phyloP scores from a whole-genome alignment of 2,329 filamentous ascomycete species.

The Calonectria naviculata region DNA sequence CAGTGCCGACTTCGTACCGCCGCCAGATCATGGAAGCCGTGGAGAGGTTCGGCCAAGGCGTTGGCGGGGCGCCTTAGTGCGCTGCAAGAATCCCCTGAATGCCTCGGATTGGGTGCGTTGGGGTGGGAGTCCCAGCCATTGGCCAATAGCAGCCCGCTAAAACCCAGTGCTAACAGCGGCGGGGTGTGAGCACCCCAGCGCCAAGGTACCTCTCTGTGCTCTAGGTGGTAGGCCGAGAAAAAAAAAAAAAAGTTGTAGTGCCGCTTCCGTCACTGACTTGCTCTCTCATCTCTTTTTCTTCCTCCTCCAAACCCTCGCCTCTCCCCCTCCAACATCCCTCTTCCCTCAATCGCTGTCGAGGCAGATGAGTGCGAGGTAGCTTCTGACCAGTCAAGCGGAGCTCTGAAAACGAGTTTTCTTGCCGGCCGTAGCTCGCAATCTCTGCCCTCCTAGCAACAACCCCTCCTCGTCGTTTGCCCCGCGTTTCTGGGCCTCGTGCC shows the following conservation, averaged over 20 bases:
- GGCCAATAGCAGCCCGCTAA: slow-evolving; percentile 33
- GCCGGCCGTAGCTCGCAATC: slow-evolving; percentile 47
- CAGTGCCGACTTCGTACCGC: slow-evolving; percentile 11
- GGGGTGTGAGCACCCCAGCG: slow-evolving; percentile 25
- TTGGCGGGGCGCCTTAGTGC: slow-evolving; percentile 39
- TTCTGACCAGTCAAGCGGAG: slow-evolving; percentile 49
- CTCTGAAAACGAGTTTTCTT: slow-evolving; percentile 53
- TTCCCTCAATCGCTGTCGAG: slow-evolving; percentile 39
- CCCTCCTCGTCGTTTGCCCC: slow-evolving; percentile 44
- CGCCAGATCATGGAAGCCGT: slow-evolving; percentile 30
- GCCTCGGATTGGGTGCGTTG: slow-evolving; percentile 30
- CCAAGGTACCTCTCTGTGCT: slow-evolving; percentile 18
- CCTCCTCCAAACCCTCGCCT: slow-evolving; percentile 35
- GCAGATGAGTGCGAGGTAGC: slow-evolving; percentile 53
- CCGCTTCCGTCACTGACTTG: slow-evolving; percentile 32
- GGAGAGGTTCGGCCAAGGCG: slow-evolving; percentile 39
- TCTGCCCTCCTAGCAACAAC: slow-evolving; percentile 36
- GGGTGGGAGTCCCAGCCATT: slow-evolving; percentile 31
- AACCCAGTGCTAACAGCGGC: slow-evolving; percentile 20
- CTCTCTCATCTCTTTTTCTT: slow-evolving; percentile 30
- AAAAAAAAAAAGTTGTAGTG: slow-evolving; percentile 43
- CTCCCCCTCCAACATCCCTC: slow-evolving; percentile 27
- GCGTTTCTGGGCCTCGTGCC: slow-evolving; percentile 35
- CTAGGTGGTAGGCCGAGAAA: slow-evolving; percentile 27
- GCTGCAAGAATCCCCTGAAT: slow-evolving; percentile 34